Percentiles rank a stretch among this genome's conserved stretches.
These are phyloP conservation scores for peach (Prunus persica) DNA, from an alignment of 306 rosid species.

Conservation along the genomic window DNA sequence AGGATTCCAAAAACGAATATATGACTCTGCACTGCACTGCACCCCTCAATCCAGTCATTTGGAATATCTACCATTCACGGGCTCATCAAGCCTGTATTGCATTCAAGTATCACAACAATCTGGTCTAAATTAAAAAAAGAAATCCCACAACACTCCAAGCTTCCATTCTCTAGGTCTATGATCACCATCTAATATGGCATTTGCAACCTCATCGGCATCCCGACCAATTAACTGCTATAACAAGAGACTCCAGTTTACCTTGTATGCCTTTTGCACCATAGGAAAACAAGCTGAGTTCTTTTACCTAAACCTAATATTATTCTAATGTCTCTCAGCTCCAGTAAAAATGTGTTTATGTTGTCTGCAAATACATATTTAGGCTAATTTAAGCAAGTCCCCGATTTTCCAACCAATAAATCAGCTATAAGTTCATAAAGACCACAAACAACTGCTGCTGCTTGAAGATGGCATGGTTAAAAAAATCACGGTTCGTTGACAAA, in stretches of 20 bases:
- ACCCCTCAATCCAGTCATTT: neutral
- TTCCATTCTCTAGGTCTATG: neutral
- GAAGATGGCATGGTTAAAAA: neutral
- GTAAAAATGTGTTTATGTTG: neutral
- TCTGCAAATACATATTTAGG: neutral
- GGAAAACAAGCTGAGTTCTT: neutral
- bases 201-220: neutral
- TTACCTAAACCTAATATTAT: neutral
- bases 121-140: neutral
- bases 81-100: neutral
- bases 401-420: neutral
- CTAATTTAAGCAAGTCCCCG: neutral
- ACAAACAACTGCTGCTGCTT: neutral
- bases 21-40: too few species aligned
- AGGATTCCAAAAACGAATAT: too few species aligned
- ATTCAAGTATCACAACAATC: neutral
- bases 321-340: neutral
- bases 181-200: neutral
- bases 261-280: neutral
- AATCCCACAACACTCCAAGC: neutral
- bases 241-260: neutral
- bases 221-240: neutral
- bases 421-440: neutral
- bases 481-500: too few species aligned
- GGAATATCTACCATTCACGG: neutral